phyloP scores from a whole-genome alignment of 2,329 filamentous ascomycete genomes.

The Thelonectria blattea region DNA sequence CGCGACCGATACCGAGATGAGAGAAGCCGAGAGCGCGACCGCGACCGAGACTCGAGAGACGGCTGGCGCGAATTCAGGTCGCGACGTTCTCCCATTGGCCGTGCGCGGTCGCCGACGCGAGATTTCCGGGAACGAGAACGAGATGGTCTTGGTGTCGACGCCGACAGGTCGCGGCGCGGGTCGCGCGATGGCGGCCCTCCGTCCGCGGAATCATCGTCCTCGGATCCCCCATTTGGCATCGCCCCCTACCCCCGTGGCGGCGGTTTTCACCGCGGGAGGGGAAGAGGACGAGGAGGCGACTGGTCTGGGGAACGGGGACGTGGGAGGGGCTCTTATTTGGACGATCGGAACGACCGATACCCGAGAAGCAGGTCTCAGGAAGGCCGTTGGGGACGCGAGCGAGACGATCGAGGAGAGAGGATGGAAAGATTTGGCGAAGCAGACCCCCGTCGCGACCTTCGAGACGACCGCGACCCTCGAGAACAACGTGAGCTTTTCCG shows the following conservation, averaged over 20 bases:
- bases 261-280: constrained; percentile 61
- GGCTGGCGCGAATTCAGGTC: constrained; percentile 50
- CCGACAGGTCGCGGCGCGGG: constrained; percentile 69
- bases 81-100: constrained; percentile 64
- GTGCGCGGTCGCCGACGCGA: constrained; percentile 70
- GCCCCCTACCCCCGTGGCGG: constrained; percentile 61
- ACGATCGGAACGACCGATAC: constrained; percentile 67
- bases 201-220: constrained; percentile 73
- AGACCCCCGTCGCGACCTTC: constrained; percentile 50
- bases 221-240: constrained; percentile 66
- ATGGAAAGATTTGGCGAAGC: constrained; percentile 50
- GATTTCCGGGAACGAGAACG: constrained; percentile 67
- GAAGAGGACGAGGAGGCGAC: constrained; percentile 52
- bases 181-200: constrained; percentile 74
- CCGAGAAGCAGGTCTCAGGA: constrained; percentile 71
- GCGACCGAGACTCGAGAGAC: constrained; percentile 57
- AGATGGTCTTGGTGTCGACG: constrained; percentile 67
- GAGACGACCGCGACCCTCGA: constrained; percentile 55
- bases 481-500: constrained; percentile 57
- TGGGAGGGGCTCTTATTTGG: constrained; percentile 60
- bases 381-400: constrained; percentile 63
- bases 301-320: constrained; percentile 56
- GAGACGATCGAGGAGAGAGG: constrained; percentile 57
- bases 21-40: constrained; percentile 63
- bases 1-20: constrained; percentile 66